Evolutionary conservation across 2,329 filamentous ascomycete genomes (phyloP), one percentile per base, ranked within the genome.

Genomic region (Monosporascus sp.): DNA sequence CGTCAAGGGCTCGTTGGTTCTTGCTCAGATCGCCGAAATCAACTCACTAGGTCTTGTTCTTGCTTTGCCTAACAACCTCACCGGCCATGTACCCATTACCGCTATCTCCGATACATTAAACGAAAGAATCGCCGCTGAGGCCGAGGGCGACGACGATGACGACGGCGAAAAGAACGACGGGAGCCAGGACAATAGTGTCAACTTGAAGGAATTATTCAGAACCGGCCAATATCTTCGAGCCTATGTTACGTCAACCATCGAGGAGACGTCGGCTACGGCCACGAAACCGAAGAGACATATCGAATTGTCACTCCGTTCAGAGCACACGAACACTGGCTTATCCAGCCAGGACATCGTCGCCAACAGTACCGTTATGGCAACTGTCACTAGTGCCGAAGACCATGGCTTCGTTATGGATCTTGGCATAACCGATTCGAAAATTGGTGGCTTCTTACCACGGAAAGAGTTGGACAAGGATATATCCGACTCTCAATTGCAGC

Each of bases 371-470:
- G 75, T 97, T 20, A 95, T 97, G 79, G 93, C 91, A 2, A 87
- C 91, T 0, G 86, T 99, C 25, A 73, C 81, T 49, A 99, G 93
- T 70, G 87, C 95, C n/a, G 93, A 99, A 70, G 95, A 99, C 63
- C 92, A 96, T 65, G 94, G 94, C 56, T 81, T 94, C 53, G 83
- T 97, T 52, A 96, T 99, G 90, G 90, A 97, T 61, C 73, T 97
- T 38, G 90, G 90, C 18, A 75, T 97, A 6, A 77, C 84, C 37
- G 82, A 84, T 50, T 73, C 79, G 34, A 79, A 82, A 38, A 69
- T 92, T 50, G 86, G 85, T 57, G 94, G 89, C 3, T 99, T 99
- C 72, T 78, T 99, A 65, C 83, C 90, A 5, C 88, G 87, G 56
- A 90, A 88, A 65, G 91, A 97, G 66, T 74, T 97, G 18, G 88